A percentile compares a stretch with the other conserved stretches of the same genome.
phyloP scores from a whole-genome alignment of 345 rosid species.

The Erucastrum elatum region DNA sequence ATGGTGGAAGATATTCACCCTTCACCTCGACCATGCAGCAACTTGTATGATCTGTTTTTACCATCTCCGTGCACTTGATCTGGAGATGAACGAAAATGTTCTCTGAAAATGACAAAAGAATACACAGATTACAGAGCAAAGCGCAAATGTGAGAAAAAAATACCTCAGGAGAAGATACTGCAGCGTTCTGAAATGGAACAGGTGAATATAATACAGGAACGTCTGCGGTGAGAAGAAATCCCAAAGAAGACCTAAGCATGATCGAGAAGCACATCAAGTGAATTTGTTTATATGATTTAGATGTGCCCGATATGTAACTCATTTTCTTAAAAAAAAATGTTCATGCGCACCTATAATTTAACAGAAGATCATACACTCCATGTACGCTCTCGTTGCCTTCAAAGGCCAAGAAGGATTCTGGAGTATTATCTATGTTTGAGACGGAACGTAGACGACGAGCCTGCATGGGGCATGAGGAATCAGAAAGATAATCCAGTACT shows the following conservation, averaged over 20 bases:
- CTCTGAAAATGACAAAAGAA: conserved; percentile 7
- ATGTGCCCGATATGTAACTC: conserved; percentile 8
- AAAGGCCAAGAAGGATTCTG: conserved; percentile 82
- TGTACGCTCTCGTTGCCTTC: conserved; percentile 63
- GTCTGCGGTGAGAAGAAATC: conserved; percentile 62
- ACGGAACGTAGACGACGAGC: conserved; percentile 54
- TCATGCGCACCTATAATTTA: conserved; percentile 73
- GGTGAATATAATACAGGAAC: conserved; percentile 85
- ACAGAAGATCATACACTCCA: conserved; percentile 75
- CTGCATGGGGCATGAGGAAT: conserved; percentile 55
- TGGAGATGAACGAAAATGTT: conserved; percentile 40
- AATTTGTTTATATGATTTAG: not conserved
- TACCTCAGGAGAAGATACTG: conserved; percentile 87
- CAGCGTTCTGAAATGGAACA: conserved; percentile 72
- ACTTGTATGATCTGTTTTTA: conserved; percentile 44
- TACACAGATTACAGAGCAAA: not conserved
- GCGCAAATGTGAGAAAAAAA: not conserved
- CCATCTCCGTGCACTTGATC: conserved; percentile 76
- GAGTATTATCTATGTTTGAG: conserved; percentile 73
- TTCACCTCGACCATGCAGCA: conserved; percentile 64
- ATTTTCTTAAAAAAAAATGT: too few relatives aligned
- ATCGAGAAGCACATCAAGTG: conserved; percentile 17
- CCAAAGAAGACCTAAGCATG: conserved; percentile 64
- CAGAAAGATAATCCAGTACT: conserved; percentile 9
- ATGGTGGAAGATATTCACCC: conserved; percentile 72